A percentile compares a stretch with the other conserved stretches of the same genome.
These are phyloP conservation scores for Leccinellum rugosiceps DNA, from an alignment of 768 basidiomycete genomes.

Conservation along the genomic window DNA sequence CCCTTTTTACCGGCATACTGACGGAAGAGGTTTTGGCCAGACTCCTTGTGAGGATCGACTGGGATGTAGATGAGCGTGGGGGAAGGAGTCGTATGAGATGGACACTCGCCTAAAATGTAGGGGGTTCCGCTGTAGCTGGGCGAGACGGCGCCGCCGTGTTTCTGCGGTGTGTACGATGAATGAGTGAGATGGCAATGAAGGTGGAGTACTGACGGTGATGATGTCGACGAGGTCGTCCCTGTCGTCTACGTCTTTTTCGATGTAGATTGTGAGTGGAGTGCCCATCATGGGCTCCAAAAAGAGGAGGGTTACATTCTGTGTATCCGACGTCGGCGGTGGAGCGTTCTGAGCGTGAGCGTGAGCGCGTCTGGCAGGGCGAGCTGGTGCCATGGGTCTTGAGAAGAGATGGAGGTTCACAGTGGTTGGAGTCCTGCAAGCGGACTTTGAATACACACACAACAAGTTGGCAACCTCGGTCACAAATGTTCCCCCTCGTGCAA, in stretches of 20 bases:
- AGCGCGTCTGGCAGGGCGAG: slow-evolving; percentile 55
- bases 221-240: slow-evolving; percentile 60
- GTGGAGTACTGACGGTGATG: slow-evolving; percentile 52
- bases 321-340: slow-evolving; percentile 29
- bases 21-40: slow-evolving; percentile 77
- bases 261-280: slow-evolving; percentile 66
- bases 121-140: slow-evolving; percentile 75
- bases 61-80: slow-evolving; percentile 5
- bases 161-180: slow-evolving; percentile 40
- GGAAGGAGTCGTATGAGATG: slow-evolving; percentile 1
- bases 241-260: slow-evolving; percentile 79
- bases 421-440: slow-evolving; percentile 30
- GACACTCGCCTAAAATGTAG: slow-evolving; percentile 70
- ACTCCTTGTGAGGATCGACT: slow-evolving; percentile 79
- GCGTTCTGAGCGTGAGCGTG: slow-evolving; percentile 38
- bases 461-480: too few species aligned
- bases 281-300: slow-evolving; percentile 86
- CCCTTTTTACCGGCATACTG: slow-evolving; percentile 79
- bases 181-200: background rate
- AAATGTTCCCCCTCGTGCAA: too few species aligned
- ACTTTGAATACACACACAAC: slow-evolving; percentile 14
- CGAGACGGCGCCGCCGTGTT: slow-evolving; percentile 72
- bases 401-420: slow-evolving; percentile 20
- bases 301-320: slow-evolving; percentile 39
- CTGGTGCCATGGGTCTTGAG: slow-evolving; percentile 79